Conservation (phyloP, 2,329 filamentous ascomycete genomes). For the Microcera coccophila region DNA sequence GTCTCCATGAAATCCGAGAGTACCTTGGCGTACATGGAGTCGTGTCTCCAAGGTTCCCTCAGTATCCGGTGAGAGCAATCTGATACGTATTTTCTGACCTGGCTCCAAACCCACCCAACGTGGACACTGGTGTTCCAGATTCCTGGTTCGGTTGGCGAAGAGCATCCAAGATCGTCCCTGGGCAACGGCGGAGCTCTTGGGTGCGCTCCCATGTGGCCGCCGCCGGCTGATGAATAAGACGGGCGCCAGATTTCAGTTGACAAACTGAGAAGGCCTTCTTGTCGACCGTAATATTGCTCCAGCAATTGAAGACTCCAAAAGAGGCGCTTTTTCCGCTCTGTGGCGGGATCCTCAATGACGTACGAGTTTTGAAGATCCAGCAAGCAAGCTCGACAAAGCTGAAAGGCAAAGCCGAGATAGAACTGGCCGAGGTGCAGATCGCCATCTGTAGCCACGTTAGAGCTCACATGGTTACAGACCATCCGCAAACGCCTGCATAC, state of each 20-base stretch:
- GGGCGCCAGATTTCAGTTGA: slow-evolving; percentile 42
- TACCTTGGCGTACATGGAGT: slow-evolving; percentile 49
- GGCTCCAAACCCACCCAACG: slow-evolving; percentile 50
- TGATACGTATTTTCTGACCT: slow-evolving; percentile 43
- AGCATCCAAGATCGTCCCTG: slow-evolving; percentile 41
- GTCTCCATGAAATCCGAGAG: slow-evolving; percentile 50
- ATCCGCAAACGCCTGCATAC: slow-evolving; percentile 26
- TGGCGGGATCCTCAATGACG: slow-evolving; percentile 28
- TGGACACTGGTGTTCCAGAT: slow-evolving; percentile 50
- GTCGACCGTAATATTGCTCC: slow-evolving; percentile 47
- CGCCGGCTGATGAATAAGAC: slow-evolving; percentile 24
- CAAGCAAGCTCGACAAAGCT: slow-evolving; percentile 49
- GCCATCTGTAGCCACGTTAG: slow-evolving; percentile 38
- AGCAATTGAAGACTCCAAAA: slow-evolving; percentile 51
- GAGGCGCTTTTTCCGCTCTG: slow-evolving; percentile 45
- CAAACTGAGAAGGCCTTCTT: slow-evolving; percentile 40
- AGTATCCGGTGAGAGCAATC: slow-evolving; percentile 45
- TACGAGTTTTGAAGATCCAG: slow-evolving; percentile 43
- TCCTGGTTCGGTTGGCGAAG: slow-evolving; percentile 38
- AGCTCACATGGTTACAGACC: background rate
- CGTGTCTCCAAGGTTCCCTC: slow-evolving; percentile 49
- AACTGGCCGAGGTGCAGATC: slow-evolving; percentile 48
- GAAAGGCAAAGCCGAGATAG: slow-evolving; percentile 46
- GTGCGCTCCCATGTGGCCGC: slow-evolving; percentile 24
- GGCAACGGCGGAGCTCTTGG: slow-evolving; percentile 41